phyloP scores from a whole-genome alignment of 495 filamentous ascomycete genomes.

The Echria macrotheca region DNA sequence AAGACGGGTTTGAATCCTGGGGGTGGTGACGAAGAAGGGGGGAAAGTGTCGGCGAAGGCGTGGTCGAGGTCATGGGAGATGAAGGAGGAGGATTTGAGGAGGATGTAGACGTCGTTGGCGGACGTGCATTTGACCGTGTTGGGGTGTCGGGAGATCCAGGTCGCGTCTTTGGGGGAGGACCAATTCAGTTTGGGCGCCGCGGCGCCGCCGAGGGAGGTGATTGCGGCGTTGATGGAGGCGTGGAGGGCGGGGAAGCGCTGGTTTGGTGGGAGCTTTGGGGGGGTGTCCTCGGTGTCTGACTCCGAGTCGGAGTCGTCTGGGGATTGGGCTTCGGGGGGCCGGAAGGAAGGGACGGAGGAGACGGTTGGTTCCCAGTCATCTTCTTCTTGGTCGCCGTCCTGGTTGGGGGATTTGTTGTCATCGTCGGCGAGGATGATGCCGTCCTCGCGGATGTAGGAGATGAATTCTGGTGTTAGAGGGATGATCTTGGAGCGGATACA shows the following conservation, averaged over 20 bases:
- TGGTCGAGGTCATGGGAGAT: conserved; percentile 91
- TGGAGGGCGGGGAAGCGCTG: conserved; percentile 64
- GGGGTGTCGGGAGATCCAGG: conserved; percentile 80
- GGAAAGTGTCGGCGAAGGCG: conserved; percentile 75
- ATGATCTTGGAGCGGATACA: conserved; percentile 82
- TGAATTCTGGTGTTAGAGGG: conserved; percentile 65
- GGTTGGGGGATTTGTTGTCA: conserved; percentile 35
- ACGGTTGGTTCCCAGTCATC: conserved; percentile 40
- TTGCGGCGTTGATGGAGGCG: conserved; percentile 64
- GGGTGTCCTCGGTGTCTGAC: conserved; percentile 24
- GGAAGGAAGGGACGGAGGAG: conserved; percentile 24
- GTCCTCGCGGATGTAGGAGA: conserved; percentile 85
- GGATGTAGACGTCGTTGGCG: conserved; percentile 85
- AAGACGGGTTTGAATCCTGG: conserved; percentile 46
- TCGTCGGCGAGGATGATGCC: conserved; percentile 80
- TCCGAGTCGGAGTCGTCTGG: conserved; percentile 37
- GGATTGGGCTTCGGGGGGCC: conserved; percentile 14
- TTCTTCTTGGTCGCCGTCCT: conserved; percentile 43
- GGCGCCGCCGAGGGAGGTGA: conserved; percentile 71
- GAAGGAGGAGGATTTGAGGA: conserved; percentile 90
- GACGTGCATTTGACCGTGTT: conserved; percentile 85
- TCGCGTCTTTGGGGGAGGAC: conserved; percentile 93
- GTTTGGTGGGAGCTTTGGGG: conserved; percentile 33
- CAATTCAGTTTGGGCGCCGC: conserved; percentile 94
- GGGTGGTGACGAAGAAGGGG: conserved; percentile 8